phyloP scores from a whole-genome alignment of 2,329 filamentous ascomycete genomes.

The Neoscytalidium dimidiatum region DNA sequence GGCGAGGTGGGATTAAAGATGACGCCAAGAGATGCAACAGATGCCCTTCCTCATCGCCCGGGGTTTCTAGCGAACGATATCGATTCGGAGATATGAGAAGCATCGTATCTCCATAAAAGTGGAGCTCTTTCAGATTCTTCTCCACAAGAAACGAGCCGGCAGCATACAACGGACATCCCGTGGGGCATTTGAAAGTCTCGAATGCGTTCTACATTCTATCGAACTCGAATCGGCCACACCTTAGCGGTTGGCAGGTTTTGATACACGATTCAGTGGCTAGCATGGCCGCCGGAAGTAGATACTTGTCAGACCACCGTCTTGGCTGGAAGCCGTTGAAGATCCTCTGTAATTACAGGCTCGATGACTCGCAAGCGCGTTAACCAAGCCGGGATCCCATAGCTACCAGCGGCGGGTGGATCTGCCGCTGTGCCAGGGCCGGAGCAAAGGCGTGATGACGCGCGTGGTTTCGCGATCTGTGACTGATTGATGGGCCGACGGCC shows the following conservation, averaged over 20 bases:
- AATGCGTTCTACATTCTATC: too few relatives aligned
- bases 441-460: neutral
- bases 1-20: neutral
- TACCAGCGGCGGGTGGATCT: neutral
- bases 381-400: neutral
- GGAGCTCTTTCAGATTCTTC: neutral
- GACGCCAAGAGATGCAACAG: conserved; percentile 1
- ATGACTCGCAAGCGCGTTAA: neutral
- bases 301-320: neutral
- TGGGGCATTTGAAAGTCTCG: too few relatives aligned
- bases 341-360: neutral
- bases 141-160: neutral
- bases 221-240: too few relatives aligned
- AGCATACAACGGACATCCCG: neutral
- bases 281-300: neutral
- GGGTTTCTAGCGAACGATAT: neutral
- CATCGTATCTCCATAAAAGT: conserved; percentile 1
- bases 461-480: neutral
- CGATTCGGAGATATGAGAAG: conserved; percentile 2
- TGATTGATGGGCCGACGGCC: neutral
- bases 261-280: neutral
- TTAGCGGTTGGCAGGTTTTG: too few relatives aligned
- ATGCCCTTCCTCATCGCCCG: neutral
- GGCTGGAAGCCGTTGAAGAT: neutral
- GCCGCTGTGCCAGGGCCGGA: neutral